Base-by-base conservation (phyloP, 805 yeast species). In the Candida ponderosae region DNA sequence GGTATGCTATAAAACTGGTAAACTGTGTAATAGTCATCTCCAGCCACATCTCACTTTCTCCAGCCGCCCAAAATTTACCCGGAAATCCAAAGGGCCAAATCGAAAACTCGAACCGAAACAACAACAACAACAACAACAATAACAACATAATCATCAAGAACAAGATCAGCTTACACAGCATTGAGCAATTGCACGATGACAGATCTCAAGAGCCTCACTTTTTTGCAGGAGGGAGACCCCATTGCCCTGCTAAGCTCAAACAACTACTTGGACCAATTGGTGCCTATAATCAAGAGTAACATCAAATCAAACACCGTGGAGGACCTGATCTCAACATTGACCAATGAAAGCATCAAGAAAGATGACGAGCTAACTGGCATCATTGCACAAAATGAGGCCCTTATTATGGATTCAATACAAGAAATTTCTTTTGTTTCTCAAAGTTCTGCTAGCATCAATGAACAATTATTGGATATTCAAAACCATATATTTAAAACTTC, bases 211-310 rank as follows among this genome's bases (percentile, higher is more conserved):
- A 29, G 45, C 34, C 41, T 50, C 18, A 39, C 38, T 14, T 48
- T 47, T 20, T 17, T 50, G 17, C 47, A 42, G 28, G 56, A 50
- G 19, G 42, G 33, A 29, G 57, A 53, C 31, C 52, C 54, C 0
- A 42, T 53, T 16, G 47, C 44, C 6, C 40, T 48, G n/a, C 35
- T 54, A 18, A 45, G 44, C 17, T 73, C 82, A 3, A 82, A 77
- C 39, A 89, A 82, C 47, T 84, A 80, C 55, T 57, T 86, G 29
- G 95, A 86, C 44, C 86, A 83, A 55, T 68, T 87, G 41, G 82
- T 86, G 3, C 94, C 94, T 1, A 70, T 83, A 15, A 70, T 86
- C 44, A 76, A 74, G 48, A 70, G 76, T 9, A 80, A 88, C 17
- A 59, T 87, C 31, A 65, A 64, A 36, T 60, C 68, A 15, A 66